phyloP scores from a whole-genome alignment of 768 basidiomycete genomes.

The Phanerochaete sordida region DNA sequence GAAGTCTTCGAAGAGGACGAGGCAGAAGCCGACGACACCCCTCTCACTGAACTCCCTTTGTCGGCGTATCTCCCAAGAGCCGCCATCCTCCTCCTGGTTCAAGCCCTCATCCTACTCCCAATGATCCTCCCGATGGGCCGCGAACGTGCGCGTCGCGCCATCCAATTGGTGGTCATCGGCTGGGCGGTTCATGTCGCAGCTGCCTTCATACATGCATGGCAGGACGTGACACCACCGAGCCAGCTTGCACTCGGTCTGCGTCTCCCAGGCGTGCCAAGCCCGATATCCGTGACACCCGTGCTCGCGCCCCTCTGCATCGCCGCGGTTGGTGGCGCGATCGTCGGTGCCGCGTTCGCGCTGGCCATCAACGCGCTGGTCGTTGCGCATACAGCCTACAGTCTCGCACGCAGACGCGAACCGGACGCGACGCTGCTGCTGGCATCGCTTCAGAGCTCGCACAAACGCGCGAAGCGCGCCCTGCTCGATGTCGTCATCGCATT shows the following conservation, averaged over 20 bases:
- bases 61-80: conserved; percentile 5
- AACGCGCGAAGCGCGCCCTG: neutral
- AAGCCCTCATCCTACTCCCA: conserved; percentile 11
- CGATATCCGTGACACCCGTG: neutral
- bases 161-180: conserved; percentile 9
- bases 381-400: conserved; percentile 9
- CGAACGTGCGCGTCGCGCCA: conserved; percentile 5
- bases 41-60: neutral
- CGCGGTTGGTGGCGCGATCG: conserved; percentile 8
- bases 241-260: neutral
- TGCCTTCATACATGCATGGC: neutral
- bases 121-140: conserved; percentile 11
- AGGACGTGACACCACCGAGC: neutral
- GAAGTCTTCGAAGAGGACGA: neutral
- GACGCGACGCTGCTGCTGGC: conserved; percentile 8
- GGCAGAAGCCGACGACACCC: neutral
- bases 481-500: conserved; percentile 8
- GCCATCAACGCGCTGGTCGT: conserved; percentile 8
- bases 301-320: conserved; percentile 6
- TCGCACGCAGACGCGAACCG: conserved; percentile 8
- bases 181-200: conserved; percentile 1
- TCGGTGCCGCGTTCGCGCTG: conserved; percentile 9
- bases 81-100: conserved; percentile 9
- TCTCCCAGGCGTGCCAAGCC: neutral
- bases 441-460: conserved; percentile 7